Evolutionary conservation across 176 grass and related monocot species (phyloP).

Genomic region (Zizania latifolia): DNA sequence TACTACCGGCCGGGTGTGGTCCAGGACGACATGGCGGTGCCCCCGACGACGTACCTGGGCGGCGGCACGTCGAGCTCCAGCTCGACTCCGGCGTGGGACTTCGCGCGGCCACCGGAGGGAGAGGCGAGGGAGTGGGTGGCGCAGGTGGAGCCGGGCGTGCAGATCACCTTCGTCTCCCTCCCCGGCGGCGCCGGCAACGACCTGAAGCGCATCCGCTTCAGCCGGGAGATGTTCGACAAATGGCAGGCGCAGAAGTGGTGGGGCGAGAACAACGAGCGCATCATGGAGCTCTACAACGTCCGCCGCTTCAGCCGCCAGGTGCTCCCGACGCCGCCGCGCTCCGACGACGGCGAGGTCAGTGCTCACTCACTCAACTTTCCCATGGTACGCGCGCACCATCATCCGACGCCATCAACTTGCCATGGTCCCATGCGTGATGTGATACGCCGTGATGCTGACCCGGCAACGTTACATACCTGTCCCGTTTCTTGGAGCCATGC

Average conservation of each 20-base stretch:
- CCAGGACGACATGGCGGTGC: conserved; percentile 65
- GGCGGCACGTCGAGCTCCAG: conserved; percentile 23
- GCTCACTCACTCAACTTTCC: too few species aligned
- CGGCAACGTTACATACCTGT: not conserved
- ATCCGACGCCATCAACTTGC: too few species aligned
- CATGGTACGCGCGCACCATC: too few species aligned
- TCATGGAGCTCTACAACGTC: conserved; percentile 79
- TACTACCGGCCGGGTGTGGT: conserved; percentile 54
- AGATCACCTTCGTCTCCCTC: conserved; percentile 89
- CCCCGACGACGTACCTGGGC: conserved; percentile 42
- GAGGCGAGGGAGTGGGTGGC: conserved; percentile 73
- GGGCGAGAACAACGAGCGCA: conserved; percentile 64
- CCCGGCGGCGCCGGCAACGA: conserved; percentile 59
- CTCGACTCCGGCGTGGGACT: conserved; percentile 43
- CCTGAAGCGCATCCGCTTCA: conserved; percentile 73
- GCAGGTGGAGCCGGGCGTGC: conserved; percentile 91
- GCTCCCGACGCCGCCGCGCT: conserved; percentile 44
- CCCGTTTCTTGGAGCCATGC: not conserved
- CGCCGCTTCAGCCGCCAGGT: conserved; percentile 53
- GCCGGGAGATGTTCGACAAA: conserved; percentile 74
- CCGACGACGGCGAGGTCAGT: conserved; percentile 45
- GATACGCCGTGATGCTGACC: not conserved
- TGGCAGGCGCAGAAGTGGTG: conserved; percentile 79
- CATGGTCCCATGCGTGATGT: not conserved
- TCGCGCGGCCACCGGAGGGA: not conserved